Base-by-base conservation (phyloP, 768 basidiomycete species). In the Naganishia antarctica region DNA sequence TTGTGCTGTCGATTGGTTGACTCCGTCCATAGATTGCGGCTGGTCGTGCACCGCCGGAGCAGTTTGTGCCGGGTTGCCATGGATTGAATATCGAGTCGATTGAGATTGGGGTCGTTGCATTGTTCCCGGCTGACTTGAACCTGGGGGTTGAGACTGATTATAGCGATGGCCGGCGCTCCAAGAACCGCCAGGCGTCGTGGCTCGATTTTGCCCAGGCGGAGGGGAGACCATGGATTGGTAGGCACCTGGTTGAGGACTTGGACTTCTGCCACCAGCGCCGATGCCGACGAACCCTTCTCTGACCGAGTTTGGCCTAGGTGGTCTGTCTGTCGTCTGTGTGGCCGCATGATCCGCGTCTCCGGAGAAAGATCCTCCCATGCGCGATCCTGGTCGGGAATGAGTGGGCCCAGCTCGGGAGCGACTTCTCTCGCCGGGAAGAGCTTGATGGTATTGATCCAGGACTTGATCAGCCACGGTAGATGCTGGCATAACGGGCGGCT, bases 401-500 rank as follows among this genome's bases (percentile, higher is more conserved):
- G 64, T n/a, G 15, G 74, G 74, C 15, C 70, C 68, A 0, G 74
- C 71, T 58, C 73, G 65, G 15, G 72, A 71, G 25, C 71, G 61
- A 18, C 59, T 53, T 23, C 73, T 63, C 74, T 96, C 93, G 3
- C 91, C 92, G 7, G 92, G 93, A 73, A 97, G 83, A 0, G 87
- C 84, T 71, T 91, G 90, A 28, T 86, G 84, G 72, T 97, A 97
- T 68, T 85, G 82, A 0, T 81, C 80, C 16, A 91, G 77, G 8
- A 91, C 85, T n/a, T 85, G 84, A 62, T 88, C 86, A 9, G 53
- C 53, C 18, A 90, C 84, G 0, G 83, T 81, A 0, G 77, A 70
- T 11, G 71, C 64, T 5, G 75, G 72, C 46, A 77, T 72, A 2
- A 60, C 60, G 31, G 78, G 86, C 7, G 88, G 85, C 49, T 85